Evolutionary conservation across 2,329 filamentous ascomycete species (phyloP).

Genomic region (Arthrobotrys megalospora): DNA sequence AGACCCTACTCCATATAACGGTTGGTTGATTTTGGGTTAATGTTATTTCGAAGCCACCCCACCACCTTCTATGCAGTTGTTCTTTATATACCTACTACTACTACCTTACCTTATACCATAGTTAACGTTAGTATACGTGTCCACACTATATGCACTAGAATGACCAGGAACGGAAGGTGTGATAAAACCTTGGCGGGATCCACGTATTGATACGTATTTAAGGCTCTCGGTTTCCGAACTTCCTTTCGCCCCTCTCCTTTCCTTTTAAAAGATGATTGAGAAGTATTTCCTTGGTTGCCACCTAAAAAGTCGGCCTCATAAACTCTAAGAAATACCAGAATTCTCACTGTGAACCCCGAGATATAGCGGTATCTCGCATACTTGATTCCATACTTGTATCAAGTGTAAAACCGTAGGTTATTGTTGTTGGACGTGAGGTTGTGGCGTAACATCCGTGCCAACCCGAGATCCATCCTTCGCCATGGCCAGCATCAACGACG

Average conservation of each 20-base stretch:
- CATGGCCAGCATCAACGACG: slow-evolving; percentile 19
- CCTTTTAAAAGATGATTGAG: slow-evolving; percentile 46
- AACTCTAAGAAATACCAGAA: slow-evolving; percentile 8
- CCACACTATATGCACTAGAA: background rate
- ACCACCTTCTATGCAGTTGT: too few species aligned
- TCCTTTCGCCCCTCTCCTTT: background rate
- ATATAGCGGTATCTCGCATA: slow-evolving; percentile 22
- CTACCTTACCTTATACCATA: too few species aligned
- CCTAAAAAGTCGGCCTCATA: slow-evolving; percentile 34
- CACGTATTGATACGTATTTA: slow-evolving; percentile 29
- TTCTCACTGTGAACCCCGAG: slow-evolving; percentile 43
- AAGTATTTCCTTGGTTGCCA: slow-evolving; percentile 2
- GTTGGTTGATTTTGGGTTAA: too few species aligned
- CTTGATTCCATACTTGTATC: slow-evolving; percentile 15
- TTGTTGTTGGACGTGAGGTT: slow-evolving; percentile 24
- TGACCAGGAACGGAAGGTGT: background rate
- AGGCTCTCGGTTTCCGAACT: slow-evolving; percentile 3
- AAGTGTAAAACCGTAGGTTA: slow-evolving; percentile 34
- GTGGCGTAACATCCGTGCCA: background rate
- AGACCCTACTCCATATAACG: too few species aligned
- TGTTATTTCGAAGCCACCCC: too few species aligned
- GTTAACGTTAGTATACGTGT: too few species aligned
- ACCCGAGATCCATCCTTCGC: background rate
- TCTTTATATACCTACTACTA: too few species aligned
- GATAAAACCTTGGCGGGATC: background rate